These are phyloP conservation scores for Primulina eburnea DNA, from an alignment of 257 asterid species.

Conservation along the genomic window DNA sequence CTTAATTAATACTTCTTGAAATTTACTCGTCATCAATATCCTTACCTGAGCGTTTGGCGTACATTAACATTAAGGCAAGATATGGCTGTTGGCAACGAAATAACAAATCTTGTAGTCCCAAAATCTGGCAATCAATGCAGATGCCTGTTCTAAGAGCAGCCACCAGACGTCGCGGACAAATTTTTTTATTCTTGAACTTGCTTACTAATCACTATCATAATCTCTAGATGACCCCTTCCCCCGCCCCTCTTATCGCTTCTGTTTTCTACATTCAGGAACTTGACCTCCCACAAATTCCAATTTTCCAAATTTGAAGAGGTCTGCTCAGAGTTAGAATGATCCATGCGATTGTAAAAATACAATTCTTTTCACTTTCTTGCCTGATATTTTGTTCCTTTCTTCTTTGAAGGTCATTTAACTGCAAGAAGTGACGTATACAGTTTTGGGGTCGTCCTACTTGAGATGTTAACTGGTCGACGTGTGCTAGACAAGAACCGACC, in stretches of 20 bases:
- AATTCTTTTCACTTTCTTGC: neutral
- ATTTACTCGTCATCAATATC: neutral
- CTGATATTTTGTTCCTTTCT: slow-evolving; percentile 22
- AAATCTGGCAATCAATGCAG: no score
- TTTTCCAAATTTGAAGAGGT: slow-evolving; percentile 20
- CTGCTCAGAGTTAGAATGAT: neutral
- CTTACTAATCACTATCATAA: neutral
- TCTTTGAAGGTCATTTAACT: slow-evolving; percentile 56
- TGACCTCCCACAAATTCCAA: slow-evolving; percentile 12
- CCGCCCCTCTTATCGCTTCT: neutral
- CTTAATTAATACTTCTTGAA: neutral
- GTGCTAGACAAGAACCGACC: slow-evolving; percentile 68
- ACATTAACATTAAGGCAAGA: neutral
- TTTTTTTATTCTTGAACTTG: neutral
- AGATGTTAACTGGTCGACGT: slow-evolving; percentile 60
- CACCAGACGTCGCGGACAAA: neutral
- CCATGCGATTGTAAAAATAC: neutral
- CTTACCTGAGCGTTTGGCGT: neutral
- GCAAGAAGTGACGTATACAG: slow-evolving; percentile 70
- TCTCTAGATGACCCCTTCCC: neutral
- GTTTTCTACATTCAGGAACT: slow-evolving; percentile 13
- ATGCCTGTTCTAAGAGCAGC: no score
- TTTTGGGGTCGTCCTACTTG: slow-evolving; percentile 73
- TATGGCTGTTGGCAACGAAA: neutral
- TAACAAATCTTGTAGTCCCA: neutral